A percentile compares a stretch with the other conserved stretches of the same genome.
phyloP scores from a whole-genome alignment of 371 early-diverging fungal genomes.

The Rhizopus sp. region DNA sequence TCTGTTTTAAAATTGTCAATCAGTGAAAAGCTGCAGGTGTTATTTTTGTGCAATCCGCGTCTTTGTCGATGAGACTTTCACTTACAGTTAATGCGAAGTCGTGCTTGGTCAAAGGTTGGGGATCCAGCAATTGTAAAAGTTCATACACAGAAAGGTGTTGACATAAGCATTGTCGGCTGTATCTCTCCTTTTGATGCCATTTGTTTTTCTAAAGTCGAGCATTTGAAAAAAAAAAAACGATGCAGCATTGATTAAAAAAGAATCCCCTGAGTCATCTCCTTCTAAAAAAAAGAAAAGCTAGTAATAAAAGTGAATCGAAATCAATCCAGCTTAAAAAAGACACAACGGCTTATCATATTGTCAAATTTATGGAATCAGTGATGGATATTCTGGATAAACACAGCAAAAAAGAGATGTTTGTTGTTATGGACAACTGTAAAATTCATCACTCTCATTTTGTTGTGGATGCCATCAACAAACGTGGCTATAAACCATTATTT shows the following conservation, averaged over 20 bases:
- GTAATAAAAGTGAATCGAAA: slow-evolving; percentile 1
- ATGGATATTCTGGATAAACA: slow-evolving; percentile 17
- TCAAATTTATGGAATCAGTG: slow-evolving; percentile 10
- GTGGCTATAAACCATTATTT: slow-evolving; percentile 14
- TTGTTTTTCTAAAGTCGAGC: slow-evolving; percentile 10
- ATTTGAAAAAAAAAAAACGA: slow-evolving; percentile 6
- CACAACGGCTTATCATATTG: slow-evolving; percentile 16
- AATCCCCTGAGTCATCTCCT: slow-evolving; percentile 2
- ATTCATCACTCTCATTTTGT: slow-evolving; percentile 7
- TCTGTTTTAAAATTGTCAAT: too few species aligned
- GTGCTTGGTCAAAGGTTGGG: slow-evolving; percentile 23
- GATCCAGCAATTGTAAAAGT: slow-evolving; percentile 17
- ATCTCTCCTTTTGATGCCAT: slow-evolving; percentile 4
- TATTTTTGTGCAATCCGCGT: too few species aligned
- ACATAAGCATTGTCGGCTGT: slow-evolving; percentile 14
- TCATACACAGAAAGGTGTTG: slow-evolving; percentile 12
- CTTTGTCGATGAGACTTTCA: too few species aligned
- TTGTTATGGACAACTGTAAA: slow-evolving; percentile 10
- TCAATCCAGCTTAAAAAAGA: slow-evolving; percentile 5
- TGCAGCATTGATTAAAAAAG: slow-evolving; percentile 8
- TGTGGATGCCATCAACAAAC: slow-evolving; percentile 9
- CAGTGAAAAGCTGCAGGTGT: too few species aligned
- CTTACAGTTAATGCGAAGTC: slow-evolving; percentile 8
- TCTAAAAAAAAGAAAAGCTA: slow-evolving; percentile 13
- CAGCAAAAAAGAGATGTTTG: slow-evolving; percentile 8